These are phyloP conservation scores for Groenewaldozyma salmanticensis DNA, from an alignment of 805 yeast genomes.

Conservation along the genomic window DNA sequence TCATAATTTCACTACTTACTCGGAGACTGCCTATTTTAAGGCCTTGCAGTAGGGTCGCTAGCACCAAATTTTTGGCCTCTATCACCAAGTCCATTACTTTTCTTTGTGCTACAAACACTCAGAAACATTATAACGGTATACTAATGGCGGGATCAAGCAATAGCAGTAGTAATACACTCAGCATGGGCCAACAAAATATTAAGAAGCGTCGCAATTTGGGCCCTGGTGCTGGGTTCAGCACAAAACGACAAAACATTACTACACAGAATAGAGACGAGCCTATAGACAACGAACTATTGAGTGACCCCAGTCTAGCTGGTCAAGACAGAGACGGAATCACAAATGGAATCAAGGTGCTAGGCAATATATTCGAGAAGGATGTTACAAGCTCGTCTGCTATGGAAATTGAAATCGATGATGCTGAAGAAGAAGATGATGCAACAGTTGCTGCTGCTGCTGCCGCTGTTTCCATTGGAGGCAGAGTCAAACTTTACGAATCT, in stretches of 20 bases:
- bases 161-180: no score
- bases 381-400: neutral
- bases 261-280: neutral
- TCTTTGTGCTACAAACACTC: no score
- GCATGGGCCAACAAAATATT: no score
- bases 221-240: neutral
- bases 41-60: no score
- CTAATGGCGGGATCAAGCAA: no score
- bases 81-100: no score
- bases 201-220: neutral
- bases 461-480: no score
- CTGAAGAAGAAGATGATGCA: neutral
- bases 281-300: neutral
- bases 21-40: no score
- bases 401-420: neutral
- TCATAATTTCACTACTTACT: no score
- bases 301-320: neutral
- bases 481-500: slow-evolving; percentile 12
- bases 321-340: no score
- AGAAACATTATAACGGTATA: no score
- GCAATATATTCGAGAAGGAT: neutral
- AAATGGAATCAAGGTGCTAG: neutral
- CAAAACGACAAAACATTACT: neutral
- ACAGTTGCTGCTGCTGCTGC: neutral
- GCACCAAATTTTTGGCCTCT: no score